Evolutionary conservation across 495 filamentous ascomycete species (phyloP).

Genomic region (Xylaria venustula): DNA sequence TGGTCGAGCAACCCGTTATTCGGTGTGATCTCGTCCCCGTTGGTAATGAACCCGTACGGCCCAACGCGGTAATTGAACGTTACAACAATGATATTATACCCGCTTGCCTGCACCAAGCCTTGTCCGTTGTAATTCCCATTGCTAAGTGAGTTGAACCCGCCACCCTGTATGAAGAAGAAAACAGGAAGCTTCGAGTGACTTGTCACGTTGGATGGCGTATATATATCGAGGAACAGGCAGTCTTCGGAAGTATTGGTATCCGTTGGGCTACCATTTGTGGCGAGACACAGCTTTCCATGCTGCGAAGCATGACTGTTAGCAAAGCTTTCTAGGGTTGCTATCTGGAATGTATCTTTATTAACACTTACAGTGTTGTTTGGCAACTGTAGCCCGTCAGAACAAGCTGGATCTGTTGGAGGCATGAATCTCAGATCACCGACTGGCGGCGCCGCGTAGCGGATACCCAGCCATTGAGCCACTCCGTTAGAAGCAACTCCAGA

Average conservation of each 20-base stretch:
- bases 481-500: conserved; percentile 30
- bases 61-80: conserved; percentile 63
- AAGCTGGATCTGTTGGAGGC: conserved; percentile 52
- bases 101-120: conserved; percentile 55
- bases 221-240: conserved; percentile 68
- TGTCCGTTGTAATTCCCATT: conserved; percentile 59
- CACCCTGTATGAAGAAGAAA: conserved; percentile 69
- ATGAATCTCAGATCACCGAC: conserved; percentile 58
- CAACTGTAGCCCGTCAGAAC: conserved; percentile 15
- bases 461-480: conserved; percentile 62
- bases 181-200: conserved; percentile 52
- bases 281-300: conserved; percentile 25
- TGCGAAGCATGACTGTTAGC: conserved; percentile 10
- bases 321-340: background rate
- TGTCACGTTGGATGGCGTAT: conserved; percentile 55
- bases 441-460: conserved; percentile 63
- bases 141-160: conserved; percentile 58
- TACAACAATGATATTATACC: conserved; percentile 61
- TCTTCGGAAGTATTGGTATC: conserved; percentile 43
- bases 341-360: background rate
- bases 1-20: conserved; percentile 70
- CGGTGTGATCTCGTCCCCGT: conserved; percentile 27
- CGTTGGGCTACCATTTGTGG: conserved; percentile 14
- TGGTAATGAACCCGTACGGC: conserved; percentile 29
- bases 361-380: conserved; percentile 20